A percentile compares a stretch with the other conserved stretches of the same genome.
Conservation (phyloP, 129 eudicot species). For the Flaveria robusta region DNA sequence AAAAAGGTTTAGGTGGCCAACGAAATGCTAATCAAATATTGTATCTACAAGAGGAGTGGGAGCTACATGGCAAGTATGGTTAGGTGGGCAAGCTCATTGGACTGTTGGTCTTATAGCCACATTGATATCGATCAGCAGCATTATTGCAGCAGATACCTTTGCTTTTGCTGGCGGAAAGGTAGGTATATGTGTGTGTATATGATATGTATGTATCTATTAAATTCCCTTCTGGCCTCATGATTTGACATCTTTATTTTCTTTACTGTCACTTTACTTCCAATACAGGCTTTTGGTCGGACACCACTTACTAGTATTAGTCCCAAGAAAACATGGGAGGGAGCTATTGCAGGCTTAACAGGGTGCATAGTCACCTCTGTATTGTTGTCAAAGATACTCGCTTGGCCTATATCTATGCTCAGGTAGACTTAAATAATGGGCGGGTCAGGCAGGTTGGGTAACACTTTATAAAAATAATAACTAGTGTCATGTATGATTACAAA, state of each 20-base stretch:
- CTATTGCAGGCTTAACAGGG: slow-evolving; percentile 81
- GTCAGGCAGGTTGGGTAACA: not conserved
- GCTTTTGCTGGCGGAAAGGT: slow-evolving; percentile 98
- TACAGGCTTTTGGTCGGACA: slow-evolving; percentile 90
- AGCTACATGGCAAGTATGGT: slow-evolving; percentile 78
- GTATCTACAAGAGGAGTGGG: slow-evolving; percentile 59
- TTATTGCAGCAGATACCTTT: slow-evolving; percentile 94
- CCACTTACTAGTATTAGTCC: slow-evolving; percentile 90
- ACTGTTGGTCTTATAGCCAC: slow-evolving; percentile 98
- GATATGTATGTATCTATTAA: not conserved
- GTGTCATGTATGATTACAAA: not conserved
- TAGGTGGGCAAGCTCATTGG: slow-evolving; percentile 93
- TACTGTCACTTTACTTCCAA: slow-evolving; percentile 21
- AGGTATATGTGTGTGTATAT: not conserved
- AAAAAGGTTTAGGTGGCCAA: not conserved
- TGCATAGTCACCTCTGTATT: slow-evolving; percentile 72
- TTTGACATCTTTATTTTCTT: slow-evolving; percentile 5
- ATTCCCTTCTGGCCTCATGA: not conserved
- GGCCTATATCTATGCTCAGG: slow-evolving; percentile 83
- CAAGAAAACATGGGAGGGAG: slow-evolving; percentile 99
- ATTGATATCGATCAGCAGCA: slow-evolving; percentile 78
- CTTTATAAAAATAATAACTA: not conserved
- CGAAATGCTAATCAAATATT: slow-evolving; percentile 26
- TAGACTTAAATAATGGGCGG: slow-evolving; percentile 15
- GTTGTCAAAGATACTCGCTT: slow-evolving; percentile 59